Evolutionary conservation across 805 yeast genomes (phyloP).

Genomic region (Wickerhamiella occidentalis): DNA sequence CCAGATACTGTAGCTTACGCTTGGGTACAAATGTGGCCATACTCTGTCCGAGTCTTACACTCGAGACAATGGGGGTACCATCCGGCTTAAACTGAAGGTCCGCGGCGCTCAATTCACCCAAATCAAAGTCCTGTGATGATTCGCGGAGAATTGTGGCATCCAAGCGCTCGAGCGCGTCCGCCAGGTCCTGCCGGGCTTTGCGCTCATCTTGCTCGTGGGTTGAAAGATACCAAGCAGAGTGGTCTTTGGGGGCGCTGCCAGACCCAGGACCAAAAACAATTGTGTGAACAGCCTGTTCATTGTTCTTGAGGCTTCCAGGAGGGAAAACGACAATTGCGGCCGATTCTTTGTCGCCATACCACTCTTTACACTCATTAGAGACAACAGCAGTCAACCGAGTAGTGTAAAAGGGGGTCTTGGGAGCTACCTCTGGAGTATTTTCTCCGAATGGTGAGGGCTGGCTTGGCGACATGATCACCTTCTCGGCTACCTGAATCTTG

Average conservation of each 20-base stretch:
- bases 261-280: constrained; percentile 77
- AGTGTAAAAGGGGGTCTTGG: constrained; percentile 34
- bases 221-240: constrained; percentile 81
- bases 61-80: constrained; percentile 61
- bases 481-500: constrained; percentile 61
- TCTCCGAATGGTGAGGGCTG: constrained; percentile 20
- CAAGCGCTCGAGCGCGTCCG: constrained; percentile 66
- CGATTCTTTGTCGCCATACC: constrained; percentile 79
- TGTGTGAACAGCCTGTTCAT: constrained; percentile 69
- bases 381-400: constrained; percentile 75
- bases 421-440: constrained; percentile 7
- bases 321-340: constrained; percentile 90
- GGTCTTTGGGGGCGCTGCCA: constrained; percentile 78
- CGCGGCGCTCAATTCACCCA: constrained; percentile 43
- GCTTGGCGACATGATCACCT: constrained; percentile 57
- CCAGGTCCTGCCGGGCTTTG: constrained; percentile 58
- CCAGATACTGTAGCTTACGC: constrained; percentile 49
- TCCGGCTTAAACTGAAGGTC: constrained; percentile 42
- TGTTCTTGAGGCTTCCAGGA: constrained; percentile 56
- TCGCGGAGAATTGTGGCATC: constrained; percentile 74
- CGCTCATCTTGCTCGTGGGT: constrained; percentile 53
- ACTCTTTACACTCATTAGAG: constrained; percentile 74
- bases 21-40: constrained; percentile 75
- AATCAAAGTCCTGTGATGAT: constrained; percentile 45
- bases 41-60: constrained; percentile 76